A percentile compares a stretch with the other conserved stretches of the same genome.
Evolutionary conservation across 1,139 yeast species (phyloP).

Genomic region (Sugiyamaella xylanicola): DNA sequence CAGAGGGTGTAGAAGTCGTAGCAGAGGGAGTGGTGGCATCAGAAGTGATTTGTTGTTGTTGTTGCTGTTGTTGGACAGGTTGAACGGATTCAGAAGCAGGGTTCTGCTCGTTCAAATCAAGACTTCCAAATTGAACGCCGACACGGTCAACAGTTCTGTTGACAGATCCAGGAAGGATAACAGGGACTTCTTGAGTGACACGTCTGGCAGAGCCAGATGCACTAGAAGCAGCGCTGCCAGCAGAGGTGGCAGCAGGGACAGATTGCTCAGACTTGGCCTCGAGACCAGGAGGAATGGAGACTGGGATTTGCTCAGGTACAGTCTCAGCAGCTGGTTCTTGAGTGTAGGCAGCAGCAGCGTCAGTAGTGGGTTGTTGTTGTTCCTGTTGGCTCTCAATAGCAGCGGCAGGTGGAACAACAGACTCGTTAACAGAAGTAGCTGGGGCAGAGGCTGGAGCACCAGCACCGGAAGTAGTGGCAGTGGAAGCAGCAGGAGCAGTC

Average conservation of each 20-base stretch:
- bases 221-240: background rate
- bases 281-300: slow-evolving; percentile 24
- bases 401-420: slow-evolving; percentile 24
- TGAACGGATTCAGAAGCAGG: slow-evolving; percentile 10
- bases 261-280: slow-evolving; percentile 14
- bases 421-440: slow-evolving; percentile 16
- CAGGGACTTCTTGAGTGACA: slow-evolving; percentile 53
- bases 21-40: slow-evolving; percentile 22
- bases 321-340: slow-evolving; percentile 22
- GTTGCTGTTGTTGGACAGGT: slow-evolving; percentile 15
- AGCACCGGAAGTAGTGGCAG: background rate
- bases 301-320: slow-evolving; percentile 22
- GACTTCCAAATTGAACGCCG: slow-evolving; percentile 72
- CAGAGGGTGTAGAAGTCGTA: slow-evolving; percentile 21
- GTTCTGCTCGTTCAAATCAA: slow-evolving; percentile 45
- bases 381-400: slow-evolving; percentile 25
- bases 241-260: slow-evolving; percentile 14
- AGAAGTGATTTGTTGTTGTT: slow-evolving; percentile 25
- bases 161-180: slow-evolving; percentile 59
- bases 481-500: slow-evolving; percentile 2
- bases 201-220: slow-evolving; percentile 7
- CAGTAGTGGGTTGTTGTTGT: slow-evolving; percentile 8
- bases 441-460: slow-evolving; percentile 22
- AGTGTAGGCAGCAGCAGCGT: background rate
- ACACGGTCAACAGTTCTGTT: slow-evolving; percentile 54